Evolutionary conservation across 306 rosid genomes (phyloP).

Genomic region (Gastrolobium bilobum): DNA sequence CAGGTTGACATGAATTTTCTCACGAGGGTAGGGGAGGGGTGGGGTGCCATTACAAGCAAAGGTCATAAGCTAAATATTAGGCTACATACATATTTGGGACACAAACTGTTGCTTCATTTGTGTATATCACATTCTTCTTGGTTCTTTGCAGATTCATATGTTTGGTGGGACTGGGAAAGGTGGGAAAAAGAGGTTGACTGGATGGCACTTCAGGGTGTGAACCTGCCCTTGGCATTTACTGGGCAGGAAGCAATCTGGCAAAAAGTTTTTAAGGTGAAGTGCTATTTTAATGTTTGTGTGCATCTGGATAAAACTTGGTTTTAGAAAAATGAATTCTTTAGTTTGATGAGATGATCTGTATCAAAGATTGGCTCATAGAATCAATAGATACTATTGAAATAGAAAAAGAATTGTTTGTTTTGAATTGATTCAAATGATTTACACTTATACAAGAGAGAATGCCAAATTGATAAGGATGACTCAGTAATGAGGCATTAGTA

Average conservation of each 20-base stretch:
- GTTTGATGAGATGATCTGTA: constrained; percentile 29
- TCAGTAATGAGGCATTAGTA: too few relatives aligned
- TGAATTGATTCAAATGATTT: too few relatives aligned
- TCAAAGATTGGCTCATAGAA: constrained; percentile 29
- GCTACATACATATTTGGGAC: neutral
- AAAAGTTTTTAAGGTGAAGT: constrained; percentile 78
- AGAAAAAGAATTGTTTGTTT: too few relatives aligned
- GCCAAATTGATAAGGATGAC: too few relatives aligned
- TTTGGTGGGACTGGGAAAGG: constrained; percentile 99
- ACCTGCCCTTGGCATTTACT: constrained; percentile 93
- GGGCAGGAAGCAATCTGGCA: constrained; percentile 98
- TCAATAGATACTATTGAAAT: too few relatives aligned
- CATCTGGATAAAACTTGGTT: neutral
- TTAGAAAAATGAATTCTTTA: constrained; percentile 13
- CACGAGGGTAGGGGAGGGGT: neutral
- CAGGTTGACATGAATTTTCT: constrained; percentile 15
- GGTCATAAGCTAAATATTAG: constrained; percentile 26
- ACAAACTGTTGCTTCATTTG: constrained; percentile 5
- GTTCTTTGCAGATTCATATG: constrained; percentile 81
- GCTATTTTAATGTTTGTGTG: constrained; percentile 29
- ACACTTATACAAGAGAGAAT: too few relatives aligned
- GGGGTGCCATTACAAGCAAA: neutral
- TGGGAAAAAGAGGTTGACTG: constrained; percentile 99
- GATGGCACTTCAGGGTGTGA: constrained; percentile 99
- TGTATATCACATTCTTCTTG: constrained; percentile 38